Evolutionary conservation across 2,329 filamentous ascomycete genomes (phyloP).

Genomic region (Clathrospora elynae): DNA sequence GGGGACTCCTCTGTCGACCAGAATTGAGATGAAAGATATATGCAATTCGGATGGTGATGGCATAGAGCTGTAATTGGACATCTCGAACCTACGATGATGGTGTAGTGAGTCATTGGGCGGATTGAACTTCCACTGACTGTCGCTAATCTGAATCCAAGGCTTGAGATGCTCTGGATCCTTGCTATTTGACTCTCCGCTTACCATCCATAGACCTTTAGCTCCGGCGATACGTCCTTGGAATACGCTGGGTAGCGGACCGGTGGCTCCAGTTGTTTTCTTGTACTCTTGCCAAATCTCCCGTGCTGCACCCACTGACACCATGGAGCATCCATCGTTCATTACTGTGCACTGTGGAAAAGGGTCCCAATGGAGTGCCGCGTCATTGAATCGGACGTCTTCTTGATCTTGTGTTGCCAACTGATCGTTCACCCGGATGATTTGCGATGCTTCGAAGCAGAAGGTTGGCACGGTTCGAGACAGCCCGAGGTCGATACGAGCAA

Average conservation of each 20-base stretch:
- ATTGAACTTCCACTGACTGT: slow-evolving; percentile 72
- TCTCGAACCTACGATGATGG: slow-evolving; percentile 68
- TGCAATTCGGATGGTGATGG: slow-evolving; percentile 65
- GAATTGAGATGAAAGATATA: slow-evolving; percentile 69
- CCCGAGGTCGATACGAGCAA: slow-evolving; percentile 50
- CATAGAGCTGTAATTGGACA: slow-evolving; percentile 57
- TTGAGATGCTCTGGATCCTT: slow-evolving; percentile 50
- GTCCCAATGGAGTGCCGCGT: slow-evolving; percentile 36
- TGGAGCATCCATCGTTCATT: slow-evolving; percentile 64
- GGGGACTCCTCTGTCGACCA: slow-evolving; percentile 64
- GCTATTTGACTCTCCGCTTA: slow-evolving; percentile 58
- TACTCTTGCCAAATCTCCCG: slow-evolving; percentile 57
- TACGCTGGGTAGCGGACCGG: slow-evolving; percentile 67
- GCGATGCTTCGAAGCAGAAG: slow-evolving; percentile 43
- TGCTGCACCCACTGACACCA: slow-evolving; percentile 67
- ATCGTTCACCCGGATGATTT: slow-evolving; percentile 44
- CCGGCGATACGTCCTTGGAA: slow-evolving; percentile 73
- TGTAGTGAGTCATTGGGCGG: slow-evolving; percentile 52
- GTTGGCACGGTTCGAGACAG: slow-evolving; percentile 50
- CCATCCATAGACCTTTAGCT: slow-evolving; percentile 77
- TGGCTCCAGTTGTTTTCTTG: slow-evolving; percentile 61
- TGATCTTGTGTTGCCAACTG: slow-evolving; percentile 36
- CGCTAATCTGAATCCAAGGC: slow-evolving; percentile 67
- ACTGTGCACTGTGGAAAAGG: slow-evolving; percentile 20
- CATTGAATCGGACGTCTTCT: slow-evolving; percentile 47